phyloP scores from a whole-genome alignment of 2,329 filamentous ascomycete species.

The Colletotrichum sp. region DNA sequence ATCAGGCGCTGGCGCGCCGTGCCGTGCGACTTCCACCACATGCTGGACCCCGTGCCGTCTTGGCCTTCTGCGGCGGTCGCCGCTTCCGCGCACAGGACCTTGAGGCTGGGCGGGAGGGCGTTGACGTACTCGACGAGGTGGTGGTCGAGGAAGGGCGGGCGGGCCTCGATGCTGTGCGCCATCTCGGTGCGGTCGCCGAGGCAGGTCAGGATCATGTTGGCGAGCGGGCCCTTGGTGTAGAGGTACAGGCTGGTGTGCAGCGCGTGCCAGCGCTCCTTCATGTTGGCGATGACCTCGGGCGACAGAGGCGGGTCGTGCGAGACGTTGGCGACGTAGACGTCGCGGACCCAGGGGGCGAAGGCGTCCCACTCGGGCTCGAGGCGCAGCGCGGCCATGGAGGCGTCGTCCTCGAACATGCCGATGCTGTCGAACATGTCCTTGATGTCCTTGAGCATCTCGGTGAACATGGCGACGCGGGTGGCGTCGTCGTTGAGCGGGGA shows the following conservation, averaged over 20 bases:
- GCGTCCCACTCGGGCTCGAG: constrained; percentile 8
- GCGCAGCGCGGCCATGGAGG: not conserved
- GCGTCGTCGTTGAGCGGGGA: constrained; percentile 15
- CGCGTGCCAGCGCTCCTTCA: constrained; percentile 32
- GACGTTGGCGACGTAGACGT: constrained; percentile 23
- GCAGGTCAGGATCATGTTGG: constrained; percentile 32
- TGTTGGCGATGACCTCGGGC: constrained; percentile 26
- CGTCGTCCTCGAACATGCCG: constrained; percentile 19
- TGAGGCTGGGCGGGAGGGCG: constrained; percentile 32
- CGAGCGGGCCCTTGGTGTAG: constrained; percentile 26
- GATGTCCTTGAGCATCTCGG: constrained; percentile 9
- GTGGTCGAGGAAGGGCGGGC: constrained; percentile 40
- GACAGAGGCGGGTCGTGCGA: constrained; percentile 6
- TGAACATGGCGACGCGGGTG: not conserved
- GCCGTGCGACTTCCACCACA: constrained; percentile 36
- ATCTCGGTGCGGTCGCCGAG: constrained; percentile 40
- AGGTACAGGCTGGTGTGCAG: constrained; percentile 31
- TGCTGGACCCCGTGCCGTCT: constrained; percentile 35
- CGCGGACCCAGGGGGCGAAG: constrained; percentile 20
- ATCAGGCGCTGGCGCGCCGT: constrained; percentile 28
- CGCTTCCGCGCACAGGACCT: constrained; percentile 23
- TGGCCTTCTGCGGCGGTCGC: not conserved
- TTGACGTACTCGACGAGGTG: constrained; percentile 34
- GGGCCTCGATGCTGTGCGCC: constrained; percentile 39
- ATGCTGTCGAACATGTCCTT: constrained; percentile 13